Percentiles rank a stretch among this genome's conserved stretches.
Evolutionary conservation across 768 basidiomycete genomes (phyloP).

Genomic region (Boletales sp.): DNA sequence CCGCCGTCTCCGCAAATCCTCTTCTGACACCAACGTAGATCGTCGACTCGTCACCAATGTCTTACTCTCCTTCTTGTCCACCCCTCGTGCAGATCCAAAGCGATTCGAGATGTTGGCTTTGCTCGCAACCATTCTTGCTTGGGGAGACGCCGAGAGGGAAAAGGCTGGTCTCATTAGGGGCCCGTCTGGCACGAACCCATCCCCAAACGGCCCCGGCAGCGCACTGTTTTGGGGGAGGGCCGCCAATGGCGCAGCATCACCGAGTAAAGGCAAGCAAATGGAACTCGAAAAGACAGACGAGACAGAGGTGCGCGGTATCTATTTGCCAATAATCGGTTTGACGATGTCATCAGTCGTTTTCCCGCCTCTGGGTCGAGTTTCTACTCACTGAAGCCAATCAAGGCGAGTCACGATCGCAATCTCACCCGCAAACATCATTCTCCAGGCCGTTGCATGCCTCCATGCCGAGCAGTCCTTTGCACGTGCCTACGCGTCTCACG

Average conservation of each 20-base stretch:
- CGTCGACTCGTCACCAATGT: slow-evolving; percentile 92
- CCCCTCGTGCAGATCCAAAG: slow-evolving; percentile 89
- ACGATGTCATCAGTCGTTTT: slow-evolving; percentile 70
- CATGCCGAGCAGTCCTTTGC: slow-evolving; percentile 36
- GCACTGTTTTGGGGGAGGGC: slow-evolving; percentile 26
- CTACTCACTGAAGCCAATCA: slow-evolving; percentile 84
- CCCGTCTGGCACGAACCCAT: slow-evolving; percentile 41
- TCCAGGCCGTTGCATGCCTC: slow-evolving; percentile 33
- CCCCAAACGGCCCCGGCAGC: slow-evolving; percentile 16
- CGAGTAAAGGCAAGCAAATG: slow-evolving; percentile 35
- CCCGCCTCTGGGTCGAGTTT: slow-evolving; percentile 97
- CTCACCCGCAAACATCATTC: slow-evolving; percentile 18
- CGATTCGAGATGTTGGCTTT: slow-evolving; percentile 95
- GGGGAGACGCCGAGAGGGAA: slow-evolving; percentile 89
- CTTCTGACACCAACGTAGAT: slow-evolving; percentile 86
- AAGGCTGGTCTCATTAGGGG: slow-evolving; percentile 60
- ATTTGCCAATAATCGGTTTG: neutral
- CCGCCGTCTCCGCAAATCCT: slow-evolving; percentile 84
- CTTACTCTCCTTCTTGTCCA: slow-evolving; percentile 83
- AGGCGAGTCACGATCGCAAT: slow-evolving; percentile 25
- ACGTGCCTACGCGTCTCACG: slow-evolving; percentile 15
- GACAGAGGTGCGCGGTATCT: slow-evolving; percentile 64
- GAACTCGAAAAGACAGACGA: slow-evolving; percentile 81
- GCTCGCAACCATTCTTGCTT: slow-evolving; percentile 84
- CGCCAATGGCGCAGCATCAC: no score